Base-by-base conservation (phyloP, 805 yeast genomes). In the Kodamaea restingae region DNA sequence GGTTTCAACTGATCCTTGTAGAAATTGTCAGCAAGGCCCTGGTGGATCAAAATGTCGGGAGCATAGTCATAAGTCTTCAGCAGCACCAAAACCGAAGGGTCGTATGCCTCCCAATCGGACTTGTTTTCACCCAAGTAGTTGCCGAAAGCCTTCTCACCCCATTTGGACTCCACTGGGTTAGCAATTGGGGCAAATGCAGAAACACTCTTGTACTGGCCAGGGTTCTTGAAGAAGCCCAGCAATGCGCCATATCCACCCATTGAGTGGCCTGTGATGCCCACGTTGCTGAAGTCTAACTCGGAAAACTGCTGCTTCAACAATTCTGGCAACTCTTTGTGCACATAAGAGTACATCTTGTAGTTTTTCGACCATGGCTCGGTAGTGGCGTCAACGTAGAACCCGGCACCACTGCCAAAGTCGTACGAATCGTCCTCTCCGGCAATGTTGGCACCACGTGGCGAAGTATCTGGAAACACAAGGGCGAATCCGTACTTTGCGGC, bases 241-340 rank as follows among this genome's bases (percentile, higher is more conserved):
- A 91, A 63, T 0, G 98, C 95, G 41, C 98, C 98, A 58, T 76
- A 87, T 1, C 98, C 98, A 36, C 98, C 98, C 98, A 93, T 93
- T 1, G 98, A 93, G 61, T 93, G 98, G 32, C 98, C 98, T n/a
- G 93, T 80, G 48, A 91, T 78, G 15, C 91, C 76, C 37, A 80
- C 73, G 29, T 75, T 81, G 28, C 64, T 58, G 45, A 82, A 80
- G 60, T 91, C 88, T 44, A 91, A 65, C 29, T 63, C 60, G 2
- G 65, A 44, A 39, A 60, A 73, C 12, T 63, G 60, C 20, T 55
- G 55, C 10, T 73, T 60, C 48, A 87, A 65, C 20, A 61, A 63
- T 17, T 63, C 62, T 27, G 82, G 81, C 43, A 91, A 70, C 58
- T 91, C 98, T 27, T 74, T 60, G 50, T 80, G 81, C 18, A 91